Evolutionary conservation across 805 yeast genomes (phyloP), one percentile per base, ranked within the genome.

Genomic region (Kuraishia hungarica): DNA sequence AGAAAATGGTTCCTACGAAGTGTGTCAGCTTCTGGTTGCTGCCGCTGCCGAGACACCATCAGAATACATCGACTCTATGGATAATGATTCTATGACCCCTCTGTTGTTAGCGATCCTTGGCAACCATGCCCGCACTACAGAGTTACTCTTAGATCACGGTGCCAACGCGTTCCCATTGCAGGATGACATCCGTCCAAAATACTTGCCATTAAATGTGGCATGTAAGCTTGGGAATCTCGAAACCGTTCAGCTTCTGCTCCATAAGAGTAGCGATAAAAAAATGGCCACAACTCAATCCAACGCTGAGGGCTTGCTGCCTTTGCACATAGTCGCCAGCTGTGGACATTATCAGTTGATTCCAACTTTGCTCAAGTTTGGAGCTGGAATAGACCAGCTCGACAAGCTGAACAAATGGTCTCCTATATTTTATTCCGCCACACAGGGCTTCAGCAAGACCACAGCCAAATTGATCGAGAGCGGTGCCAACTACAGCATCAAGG

Each of bases 381-480:
- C 88, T 1, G 82, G 86, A 62, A 82, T 93, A 4, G 88, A 94
- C 68, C 84, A 81, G 57, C 63, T 84, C 8, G 98, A 94, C 69
- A 87, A 89, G 54, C 83, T 90, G 55, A 91, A 92, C 65, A 87
- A 86, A 62, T 94, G 98, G 97, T 84, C 97, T 0, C 96, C 98
- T 0, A 78, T 94, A 2, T 89, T 91, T 63, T 93, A 94, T 67
- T 89, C 97, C 21, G 92, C 92, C 1, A 82, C 83, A 59, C 93
- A 89, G 61, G 97, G 97, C 1, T 89, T 87, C 66, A 78, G 77
- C 3, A 71, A 77, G 49, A 83, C 94, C 2, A 87, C 96, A 0
- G 77, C 77, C 58, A 87, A 82, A 52, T 75, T 94, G 56, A 79
- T 94, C 20, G 79, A 80, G 22, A 79, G 76, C 57, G 92, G 93